These are phyloP conservation scores for Diaporthe citri DNA, from an alignment of 2,329 filamentous ascomycete species.

Conservation along the genomic window DNA sequence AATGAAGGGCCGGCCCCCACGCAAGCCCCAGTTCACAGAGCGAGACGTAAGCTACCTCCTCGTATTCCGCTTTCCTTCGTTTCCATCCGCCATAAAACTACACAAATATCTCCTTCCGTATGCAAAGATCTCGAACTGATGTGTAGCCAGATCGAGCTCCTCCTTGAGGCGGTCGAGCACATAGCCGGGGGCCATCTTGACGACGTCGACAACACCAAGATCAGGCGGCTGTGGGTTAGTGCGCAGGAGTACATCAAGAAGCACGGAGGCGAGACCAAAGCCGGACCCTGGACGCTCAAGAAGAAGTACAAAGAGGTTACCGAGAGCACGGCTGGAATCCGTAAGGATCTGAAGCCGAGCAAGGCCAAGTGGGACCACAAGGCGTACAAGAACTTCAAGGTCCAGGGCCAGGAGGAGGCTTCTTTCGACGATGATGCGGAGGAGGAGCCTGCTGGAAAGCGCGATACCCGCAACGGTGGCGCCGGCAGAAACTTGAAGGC, in stretches of 20 bases:
- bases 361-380: neutral
- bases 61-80: neutral
- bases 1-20: neutral
- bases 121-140: neutral
- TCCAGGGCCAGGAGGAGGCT: neutral
- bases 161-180: neutral
- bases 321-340: neutral
- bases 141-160: neutral
- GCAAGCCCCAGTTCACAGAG: neutral
- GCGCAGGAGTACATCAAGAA: neutral
- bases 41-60: neutral
- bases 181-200: neutral
- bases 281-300: neutral
- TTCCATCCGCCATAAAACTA: too few relatives aligned
- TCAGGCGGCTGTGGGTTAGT: neutral
- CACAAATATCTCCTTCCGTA: neutral
- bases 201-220: neutral
- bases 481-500: neutral
- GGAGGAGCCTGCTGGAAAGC: neutral
- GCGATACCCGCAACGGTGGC: too few relatives aligned
- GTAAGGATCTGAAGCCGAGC: neutral
- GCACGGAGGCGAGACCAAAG: neutral
- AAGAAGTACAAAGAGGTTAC: neutral
- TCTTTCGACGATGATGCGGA: neutral
- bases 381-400: neutral